Percentiles rank a stretch among this genome's conserved stretches.
phyloP scores from a whole-genome alignment of 768 basidiomycete species.

The Tylopilus plumbeoviolaceoides region DNA sequence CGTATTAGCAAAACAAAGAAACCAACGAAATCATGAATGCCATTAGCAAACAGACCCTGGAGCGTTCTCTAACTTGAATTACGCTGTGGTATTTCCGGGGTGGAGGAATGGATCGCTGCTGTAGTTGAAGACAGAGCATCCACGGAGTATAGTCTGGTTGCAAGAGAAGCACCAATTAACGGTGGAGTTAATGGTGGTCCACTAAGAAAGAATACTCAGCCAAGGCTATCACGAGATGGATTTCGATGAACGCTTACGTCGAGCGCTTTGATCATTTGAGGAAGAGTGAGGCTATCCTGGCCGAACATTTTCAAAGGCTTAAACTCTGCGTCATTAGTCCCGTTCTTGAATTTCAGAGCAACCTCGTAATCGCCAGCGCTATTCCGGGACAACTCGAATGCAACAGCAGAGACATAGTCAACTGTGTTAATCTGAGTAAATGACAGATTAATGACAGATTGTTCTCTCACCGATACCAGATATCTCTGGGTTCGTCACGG shows the following conservation, averaged over 20 bases:
- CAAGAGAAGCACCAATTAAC: constrained; percentile 33
- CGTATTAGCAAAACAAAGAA: background rate
- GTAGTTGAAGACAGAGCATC: constrained; percentile 30
- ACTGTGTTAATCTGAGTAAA: constrained; percentile 37
- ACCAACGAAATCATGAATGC: background rate
- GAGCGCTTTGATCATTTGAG: constrained; percentile 15
- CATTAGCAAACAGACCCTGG: background rate
- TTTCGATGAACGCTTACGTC: constrained; percentile 10
- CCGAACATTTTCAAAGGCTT: constrained; percentile 67
- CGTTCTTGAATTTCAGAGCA: constrained; percentile 81
- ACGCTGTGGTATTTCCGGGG: background rate
- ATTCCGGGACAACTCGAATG: constrained; percentile 63
- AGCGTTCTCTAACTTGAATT: no score
- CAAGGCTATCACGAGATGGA: background rate
- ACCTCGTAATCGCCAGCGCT: constrained; percentile 67
- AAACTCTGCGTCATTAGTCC: constrained; percentile 53
- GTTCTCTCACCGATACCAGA: constrained; percentile 57
- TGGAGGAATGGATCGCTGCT: constrained; percentile 27
- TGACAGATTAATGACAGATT: background rate
- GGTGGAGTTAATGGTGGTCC: constrained; percentile 29
- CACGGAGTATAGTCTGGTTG: constrained; percentile 30
- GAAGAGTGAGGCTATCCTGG: constrained; percentile 20
- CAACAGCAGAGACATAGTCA: constrained; percentile 67
- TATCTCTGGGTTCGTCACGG: constrained; percentile 50
- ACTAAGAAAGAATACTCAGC: constrained; percentile 8